Evolutionary conservation across 148 eudicot genomes (phyloP), one percentile per base, ranked within the genome.

Genomic region (Rhododendron griersonianum): DNA sequence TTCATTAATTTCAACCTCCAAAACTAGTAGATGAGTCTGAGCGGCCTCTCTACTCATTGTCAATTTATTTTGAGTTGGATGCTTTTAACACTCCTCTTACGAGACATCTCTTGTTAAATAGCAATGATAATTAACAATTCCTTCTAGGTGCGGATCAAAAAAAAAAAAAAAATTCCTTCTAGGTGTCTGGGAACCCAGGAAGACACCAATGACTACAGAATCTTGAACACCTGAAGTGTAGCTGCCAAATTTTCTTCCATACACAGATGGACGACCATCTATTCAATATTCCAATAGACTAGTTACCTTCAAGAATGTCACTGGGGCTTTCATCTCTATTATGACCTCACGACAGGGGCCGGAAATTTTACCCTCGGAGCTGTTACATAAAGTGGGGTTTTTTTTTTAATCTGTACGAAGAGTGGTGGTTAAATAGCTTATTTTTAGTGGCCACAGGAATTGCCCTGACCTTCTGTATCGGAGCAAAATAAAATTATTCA

Each of bases 201-300:
- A 96, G 96, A 86, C 99, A 96, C 98, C 98, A 96, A 84, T 96
- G 99, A 89, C 99, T 94, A 86, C 99, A 47, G 50, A 96, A 94
- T 95, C 99, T 93, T 96, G 93, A 83, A 87, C 90, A 14, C 89
- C 80, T 10, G 84, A 84, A 15, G 89, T 84, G 37, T 85, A 82
- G 73, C 81, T 88, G 41, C 86, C 83, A 16, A 86, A 61, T 47
- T 45, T 92, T 86, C 91, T 91, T 86, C 96, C 99, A 81, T 91
- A 92, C 41, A 90, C 85, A 0, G 99, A 96, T 33, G 99, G 99
- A 87, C 95, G 99, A 65, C 92, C 99, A 79, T 96, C 99, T 86
- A 90, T 90, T 86, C 99, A 87, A 84, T 94, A 94, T 78, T 90
- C 94, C 8, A 98, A 96, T 71, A 95, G 74, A 23, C 89, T 83